A percentile compares a stretch with the other conserved stretches of the same genome.
phyloP scores from a whole-genome alignment of 306 rosid genomes.

The Delonix regia region DNA sequence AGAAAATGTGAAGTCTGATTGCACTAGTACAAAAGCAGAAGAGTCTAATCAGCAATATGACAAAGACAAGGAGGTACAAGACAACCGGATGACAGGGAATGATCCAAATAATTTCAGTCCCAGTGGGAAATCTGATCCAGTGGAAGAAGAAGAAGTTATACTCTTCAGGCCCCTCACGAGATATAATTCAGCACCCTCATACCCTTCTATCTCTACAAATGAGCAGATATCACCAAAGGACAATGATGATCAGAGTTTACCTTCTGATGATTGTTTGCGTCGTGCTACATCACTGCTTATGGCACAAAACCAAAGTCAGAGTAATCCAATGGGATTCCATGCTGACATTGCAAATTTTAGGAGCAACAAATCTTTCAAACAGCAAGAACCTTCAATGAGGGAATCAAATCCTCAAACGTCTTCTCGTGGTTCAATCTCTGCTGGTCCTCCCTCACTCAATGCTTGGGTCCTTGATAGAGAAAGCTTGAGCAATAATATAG shows the following conservation, averaged over 20 bases:
- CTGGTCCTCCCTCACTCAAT: slow-evolving; percentile 93
- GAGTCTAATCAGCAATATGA: slow-evolving; percentile 30
- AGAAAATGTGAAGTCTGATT: slow-evolving; percentile 35
- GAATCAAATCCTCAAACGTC: slow-evolving; percentile 46
- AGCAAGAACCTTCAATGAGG: slow-evolving; percentile 49
- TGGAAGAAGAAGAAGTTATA: slow-evolving; percentile 94
- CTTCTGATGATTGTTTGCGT: slow-evolving; percentile 79
- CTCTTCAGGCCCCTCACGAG: slow-evolving; percentile 88
- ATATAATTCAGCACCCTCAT: slow-evolving; percentile 77
- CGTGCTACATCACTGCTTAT: slow-evolving; percentile 88
- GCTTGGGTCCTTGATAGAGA: slow-evolving; percentile 83
- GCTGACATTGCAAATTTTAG: slow-evolving; percentile 47
- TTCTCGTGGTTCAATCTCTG: slow-evolving; percentile 52
- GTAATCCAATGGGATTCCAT: slow-evolving; percentile 54
- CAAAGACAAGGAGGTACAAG: slow-evolving; percentile 33
- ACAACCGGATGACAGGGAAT: slow-evolving; percentile 34
- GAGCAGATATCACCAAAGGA: slow-evolving; percentile 50
- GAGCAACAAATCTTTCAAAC: slow-evolving; percentile 45
- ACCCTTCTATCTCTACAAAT: slow-evolving; percentile 38
- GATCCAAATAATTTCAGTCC: slow-evolving; percentile 27
- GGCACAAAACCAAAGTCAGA: slow-evolving; percentile 66
- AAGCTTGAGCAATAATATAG: slow-evolving; percentile 49
- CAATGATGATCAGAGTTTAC: slow-evolving; percentile 42
- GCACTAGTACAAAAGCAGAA: slow-evolving; percentile 32
- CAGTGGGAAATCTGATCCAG: slow-evolving; percentile 40